Evolutionary conservation across 192 early-diverging fungal species (phyloP).

Genomic region (Funneliformis geosporum): DNA sequence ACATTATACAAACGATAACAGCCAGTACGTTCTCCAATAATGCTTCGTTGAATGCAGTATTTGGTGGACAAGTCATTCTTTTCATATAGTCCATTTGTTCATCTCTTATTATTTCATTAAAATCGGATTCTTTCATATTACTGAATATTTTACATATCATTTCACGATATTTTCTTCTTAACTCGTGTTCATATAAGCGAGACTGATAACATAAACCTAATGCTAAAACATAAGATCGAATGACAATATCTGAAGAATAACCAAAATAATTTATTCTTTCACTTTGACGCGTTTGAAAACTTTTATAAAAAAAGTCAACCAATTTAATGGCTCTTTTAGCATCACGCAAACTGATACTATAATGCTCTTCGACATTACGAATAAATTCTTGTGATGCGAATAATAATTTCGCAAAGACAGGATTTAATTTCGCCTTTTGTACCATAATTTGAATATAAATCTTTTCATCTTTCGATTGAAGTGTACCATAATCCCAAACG

Average conservation of each 20-base stretch:
- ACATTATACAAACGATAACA: slow-evolving; percentile 18
- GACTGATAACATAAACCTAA: slow-evolving; percentile 1
- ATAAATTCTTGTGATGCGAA: not conserved
- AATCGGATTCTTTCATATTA: not conserved
- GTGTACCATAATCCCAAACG: slow-evolving; percentile 11
- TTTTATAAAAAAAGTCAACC: not conserved
- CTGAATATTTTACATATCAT: not conserved
- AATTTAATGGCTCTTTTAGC: slow-evolving; percentile 11
- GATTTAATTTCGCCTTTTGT: not conserved
- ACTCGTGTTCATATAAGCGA: slow-evolving; percentile 3
- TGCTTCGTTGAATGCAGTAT: slow-evolving; percentile 5
- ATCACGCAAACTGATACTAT: slow-evolving; percentile 25
- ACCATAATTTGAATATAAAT: slow-evolving; percentile 8
- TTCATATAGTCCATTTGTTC: not conserved
- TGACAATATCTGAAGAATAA: not conserved
- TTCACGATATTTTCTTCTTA: slow-evolving; percentile 3
- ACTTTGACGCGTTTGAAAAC: not conserved
- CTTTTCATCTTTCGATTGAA: not conserved
- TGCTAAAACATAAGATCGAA: not conserved
- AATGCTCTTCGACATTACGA: not conserved
- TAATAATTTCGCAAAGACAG: not conserved
- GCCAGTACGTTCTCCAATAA: slow-evolving; percentile 16
- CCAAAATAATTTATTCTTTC: not conserved
- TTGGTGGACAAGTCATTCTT: too few species aligned
- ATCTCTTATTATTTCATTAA: not conserved